Percentiles rank a stretch among this genome's conserved stretches.
Evolutionary conservation across 805 yeast species (phyloP).

Genomic region (Starmera pachycereana): DNA sequence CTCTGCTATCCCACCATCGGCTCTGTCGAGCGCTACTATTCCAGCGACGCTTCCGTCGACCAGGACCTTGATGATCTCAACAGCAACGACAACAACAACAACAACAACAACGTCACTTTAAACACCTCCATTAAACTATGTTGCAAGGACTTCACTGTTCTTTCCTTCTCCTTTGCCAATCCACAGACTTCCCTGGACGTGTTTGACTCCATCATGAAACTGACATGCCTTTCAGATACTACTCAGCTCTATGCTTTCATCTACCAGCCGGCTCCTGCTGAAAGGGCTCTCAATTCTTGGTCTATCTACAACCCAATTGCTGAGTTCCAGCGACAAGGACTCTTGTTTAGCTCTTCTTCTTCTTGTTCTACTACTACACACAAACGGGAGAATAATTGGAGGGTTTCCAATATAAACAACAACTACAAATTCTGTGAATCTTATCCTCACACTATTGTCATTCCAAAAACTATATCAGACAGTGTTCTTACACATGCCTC

Average conservation of each 20-base stretch:
- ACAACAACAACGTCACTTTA: too few species aligned
- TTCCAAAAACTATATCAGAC: slow-evolving; percentile 75
- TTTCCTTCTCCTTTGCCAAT: slow-evolving; percentile 63
- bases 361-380: neutral
- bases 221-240: slow-evolving; percentile 45
- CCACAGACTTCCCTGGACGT: slow-evolving; percentile 57
- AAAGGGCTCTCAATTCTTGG: slow-evolving; percentile 65
- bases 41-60: too few species aligned
- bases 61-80: too few species aligned
- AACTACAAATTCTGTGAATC: slow-evolving; percentile 62
- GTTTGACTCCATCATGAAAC: slow-evolving; percentile 56
- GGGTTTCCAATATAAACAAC: slow-evolving; percentile 54
- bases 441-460: slow-evolving; percentile 59
- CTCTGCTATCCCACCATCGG: slow-evolving; percentile 80
- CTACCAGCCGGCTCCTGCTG: slow-evolving; percentile 68
- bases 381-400: slow-evolving; percentile 39
- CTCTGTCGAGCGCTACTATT: slow-evolving; percentile 35
- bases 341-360: slow-evolving; percentile 22
- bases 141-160: slow-evolving; percentile 77
- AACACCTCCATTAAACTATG: slow-evolving; percentile 40
- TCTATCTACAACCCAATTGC: slow-evolving; percentile 42
- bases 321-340: slow-evolving; percentile 73
- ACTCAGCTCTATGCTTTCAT: slow-evolving; percentile 70
- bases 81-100: too few species aligned
- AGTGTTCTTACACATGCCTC: slow-evolving; percentile 75